phyloP scores from a whole-genome alignment of 2,329 filamentous ascomycete species.

The Botrytis squamosa region DNA sequence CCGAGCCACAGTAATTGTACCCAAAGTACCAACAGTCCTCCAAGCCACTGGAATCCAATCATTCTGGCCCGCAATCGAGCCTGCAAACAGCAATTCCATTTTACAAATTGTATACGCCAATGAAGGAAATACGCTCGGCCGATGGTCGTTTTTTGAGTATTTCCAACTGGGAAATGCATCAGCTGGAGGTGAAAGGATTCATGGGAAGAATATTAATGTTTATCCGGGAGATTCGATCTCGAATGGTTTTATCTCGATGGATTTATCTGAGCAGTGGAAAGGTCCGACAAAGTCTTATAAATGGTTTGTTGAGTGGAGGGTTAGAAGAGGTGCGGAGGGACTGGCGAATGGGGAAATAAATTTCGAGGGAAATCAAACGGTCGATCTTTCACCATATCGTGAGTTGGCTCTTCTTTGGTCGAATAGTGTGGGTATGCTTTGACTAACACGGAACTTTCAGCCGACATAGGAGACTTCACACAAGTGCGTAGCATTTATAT shows the following conservation, averaged over 20 bases:
- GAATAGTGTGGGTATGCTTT: too few relatives aligned
- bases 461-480: neutral
- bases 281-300: neutral
- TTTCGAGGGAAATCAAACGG: neutral
- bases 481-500: neutral
- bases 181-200: neutral
- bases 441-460: neutral
- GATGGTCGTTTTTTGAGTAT: constrained; percentile 7
- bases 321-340: neutral
- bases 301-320: neutral
- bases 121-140: neutral
- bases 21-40: neutral
- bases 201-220: neutral
- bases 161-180: neutral
- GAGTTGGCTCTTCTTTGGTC: neutral
- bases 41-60: constrained; percentile 9
- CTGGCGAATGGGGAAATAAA: neutral
- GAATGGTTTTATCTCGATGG: neutral
- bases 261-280: neutral
- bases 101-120: constrained; percentile 7
- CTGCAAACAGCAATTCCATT: constrained; percentile 24
- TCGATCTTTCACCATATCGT: neutral
- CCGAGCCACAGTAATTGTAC: constrained; percentile 5
- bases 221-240: neutral
- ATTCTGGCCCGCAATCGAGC: constrained; percentile 10